Evolutionary conservation across 768 basidiomycete species (phyloP).

Genomic region (Termitomyces sp.): DNA sequence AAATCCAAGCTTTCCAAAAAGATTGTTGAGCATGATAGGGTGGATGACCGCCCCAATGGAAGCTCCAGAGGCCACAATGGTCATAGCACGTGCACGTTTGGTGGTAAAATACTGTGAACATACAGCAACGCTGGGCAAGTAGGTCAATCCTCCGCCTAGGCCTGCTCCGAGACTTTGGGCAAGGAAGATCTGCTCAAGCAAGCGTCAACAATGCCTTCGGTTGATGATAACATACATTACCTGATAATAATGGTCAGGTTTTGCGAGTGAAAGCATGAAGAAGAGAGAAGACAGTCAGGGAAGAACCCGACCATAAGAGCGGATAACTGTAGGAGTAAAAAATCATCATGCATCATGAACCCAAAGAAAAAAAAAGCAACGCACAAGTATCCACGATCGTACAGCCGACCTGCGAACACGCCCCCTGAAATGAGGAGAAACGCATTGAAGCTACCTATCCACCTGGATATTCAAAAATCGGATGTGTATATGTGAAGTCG

Average conservation of each 20-base stretch:
- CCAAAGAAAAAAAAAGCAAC: slow-evolving; percentile 2
- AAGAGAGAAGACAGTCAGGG: slow-evolving; percentile 34
- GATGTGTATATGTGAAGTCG: background rate
- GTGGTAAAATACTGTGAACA: slow-evolving; percentile 40
- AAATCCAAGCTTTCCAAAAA: slow-evolving; percentile 32
- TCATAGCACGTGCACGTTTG: slow-evolving; percentile 38
- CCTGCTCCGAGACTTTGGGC: slow-evolving; percentile 39
- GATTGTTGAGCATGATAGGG: slow-evolving; percentile 42
- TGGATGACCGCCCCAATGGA: slow-evolving; percentile 40
- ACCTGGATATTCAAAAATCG: slow-evolving; percentile 3
- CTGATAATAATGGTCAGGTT: slow-evolving; percentile 38
- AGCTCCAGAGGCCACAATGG: slow-evolving; percentile 41
- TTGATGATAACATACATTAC: slow-evolving; percentile 11
- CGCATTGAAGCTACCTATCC: slow-evolving; percentile 34
- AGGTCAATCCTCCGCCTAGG: slow-evolving; percentile 35
- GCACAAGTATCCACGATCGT: slow-evolving; percentile 45
- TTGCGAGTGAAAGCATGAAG: slow-evolving; percentile 42
- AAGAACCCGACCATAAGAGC: slow-evolving; percentile 29
- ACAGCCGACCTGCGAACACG: slow-evolving; percentile 33
- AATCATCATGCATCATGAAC: background rate
- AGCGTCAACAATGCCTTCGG: background rate
- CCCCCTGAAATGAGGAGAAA: slow-evolving; percentile 37
- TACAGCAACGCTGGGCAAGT: slow-evolving; percentile 39
- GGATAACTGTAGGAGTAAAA: slow-evolving; percentile 16
- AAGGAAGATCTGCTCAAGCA: slow-evolving; percentile 24